These are phyloP conservation scores for Hortiboletus flavorubellus DNA, from an alignment of 768 basidiomycete genomes.

Conservation along the genomic window DNA sequence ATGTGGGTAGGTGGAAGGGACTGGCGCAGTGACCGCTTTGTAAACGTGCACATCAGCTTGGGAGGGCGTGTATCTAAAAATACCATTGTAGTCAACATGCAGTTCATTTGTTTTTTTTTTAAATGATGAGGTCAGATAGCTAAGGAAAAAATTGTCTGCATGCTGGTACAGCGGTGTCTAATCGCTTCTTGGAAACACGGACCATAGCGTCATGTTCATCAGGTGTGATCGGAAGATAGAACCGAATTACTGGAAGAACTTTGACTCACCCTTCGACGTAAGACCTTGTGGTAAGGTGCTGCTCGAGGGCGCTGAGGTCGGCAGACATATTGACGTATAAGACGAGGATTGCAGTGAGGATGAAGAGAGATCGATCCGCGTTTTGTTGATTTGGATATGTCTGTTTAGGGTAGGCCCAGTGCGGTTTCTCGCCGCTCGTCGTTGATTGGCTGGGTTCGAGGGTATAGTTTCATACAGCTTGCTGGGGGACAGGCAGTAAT, in stretches of 20 bases:
- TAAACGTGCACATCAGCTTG: slow-evolving; percentile 94
- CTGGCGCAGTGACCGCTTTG: slow-evolving; percentile 72
- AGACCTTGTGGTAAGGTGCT: slow-evolving; percentile 82
- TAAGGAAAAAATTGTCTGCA: slow-evolving; percentile 72
- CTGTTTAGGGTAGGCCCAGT: slow-evolving; percentile 33
- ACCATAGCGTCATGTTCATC: slow-evolving; percentile 86
- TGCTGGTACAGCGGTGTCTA: slow-evolving; percentile 81
- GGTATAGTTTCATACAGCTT: slow-evolving; percentile 10
- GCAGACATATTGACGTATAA: slow-evolving; percentile 51
- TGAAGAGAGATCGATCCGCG: slow-evolving; percentile 27
- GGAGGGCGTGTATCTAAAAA: slow-evolving; percentile 77
- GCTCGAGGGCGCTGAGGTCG: slow-evolving; percentile 71
- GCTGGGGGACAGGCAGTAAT: slow-evolving; percentile 1
- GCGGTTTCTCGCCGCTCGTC: not conserved
- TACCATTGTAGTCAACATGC: slow-evolving; percentile 8
- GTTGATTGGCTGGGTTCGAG: slow-evolving; percentile 13
- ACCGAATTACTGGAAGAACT: slow-evolving; percentile 3
- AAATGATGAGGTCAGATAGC: slow-evolving; percentile 58
- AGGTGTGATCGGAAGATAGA: slow-evolving; percentile 24
- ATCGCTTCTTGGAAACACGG: slow-evolving; percentile 96
- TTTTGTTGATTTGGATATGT: slow-evolving; percentile 17
- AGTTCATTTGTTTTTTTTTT: not conserved
- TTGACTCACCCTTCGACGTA: slow-evolving; percentile 86
- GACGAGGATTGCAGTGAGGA: slow-evolving; percentile 12
- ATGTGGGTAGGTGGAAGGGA: slow-evolving; percentile 63